Percentiles rank a stretch among this genome's conserved stretches.
These are phyloP conservation scores for Phytophthora syringae DNA, from an alignment of 352 stramenopile species.

Conservation along the genomic window DNA sequence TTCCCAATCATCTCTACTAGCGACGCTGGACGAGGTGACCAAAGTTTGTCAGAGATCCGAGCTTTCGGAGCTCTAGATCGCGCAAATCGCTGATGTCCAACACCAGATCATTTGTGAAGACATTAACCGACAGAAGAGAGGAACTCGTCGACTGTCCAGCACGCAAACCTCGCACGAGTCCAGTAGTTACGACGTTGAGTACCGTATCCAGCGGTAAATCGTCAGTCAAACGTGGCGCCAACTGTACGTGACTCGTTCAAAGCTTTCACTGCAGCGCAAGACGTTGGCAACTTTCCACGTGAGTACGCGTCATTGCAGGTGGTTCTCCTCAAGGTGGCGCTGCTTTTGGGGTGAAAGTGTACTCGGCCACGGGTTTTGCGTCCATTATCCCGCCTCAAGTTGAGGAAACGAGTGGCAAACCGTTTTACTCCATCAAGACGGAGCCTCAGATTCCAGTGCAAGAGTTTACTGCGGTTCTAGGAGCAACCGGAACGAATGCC, in stretches of 20 bases:
- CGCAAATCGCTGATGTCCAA: slow-evolving; percentile 57
- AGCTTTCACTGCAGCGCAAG: slow-evolving; percentile 55
- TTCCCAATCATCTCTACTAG: slow-evolving; percentile 45
- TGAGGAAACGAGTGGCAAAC: slow-evolving; percentile 39
- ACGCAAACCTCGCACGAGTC: slow-evolving; percentile 1
- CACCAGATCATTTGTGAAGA: slow-evolving; percentile 66
- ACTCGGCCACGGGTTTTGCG: slow-evolving; percentile 57
- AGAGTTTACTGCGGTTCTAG: slow-evolving; percentile 66
- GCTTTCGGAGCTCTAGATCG: slow-evolving; percentile 54
- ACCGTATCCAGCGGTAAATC: too few relatives aligned
- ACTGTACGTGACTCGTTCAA: slow-evolving; percentile 45
- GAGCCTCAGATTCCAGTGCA: slow-evolving; percentile 69
- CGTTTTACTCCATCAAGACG: slow-evolving; percentile 67
- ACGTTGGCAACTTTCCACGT: slow-evolving; percentile 75
- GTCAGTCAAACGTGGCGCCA: slow-evolving; percentile 2
- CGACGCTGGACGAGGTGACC: slow-evolving; percentile 45
- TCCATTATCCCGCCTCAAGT: slow-evolving; percentile 34
- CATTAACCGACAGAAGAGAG: slow-evolving; percentile 28
- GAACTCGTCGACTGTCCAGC: slow-evolving; percentile 46
- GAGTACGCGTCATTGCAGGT: slow-evolving; percentile 78
- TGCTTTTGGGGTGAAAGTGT: slow-evolving; percentile 67
- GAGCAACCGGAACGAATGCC: slow-evolving; percentile 64
- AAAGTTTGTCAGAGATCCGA: slow-evolving; percentile 57
- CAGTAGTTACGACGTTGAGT: not conserved
- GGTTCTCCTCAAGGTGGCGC: slow-evolving; percentile 77